Conservation (phyloP, 257 asterid species). For the Solanum habrochaites region DNA sequence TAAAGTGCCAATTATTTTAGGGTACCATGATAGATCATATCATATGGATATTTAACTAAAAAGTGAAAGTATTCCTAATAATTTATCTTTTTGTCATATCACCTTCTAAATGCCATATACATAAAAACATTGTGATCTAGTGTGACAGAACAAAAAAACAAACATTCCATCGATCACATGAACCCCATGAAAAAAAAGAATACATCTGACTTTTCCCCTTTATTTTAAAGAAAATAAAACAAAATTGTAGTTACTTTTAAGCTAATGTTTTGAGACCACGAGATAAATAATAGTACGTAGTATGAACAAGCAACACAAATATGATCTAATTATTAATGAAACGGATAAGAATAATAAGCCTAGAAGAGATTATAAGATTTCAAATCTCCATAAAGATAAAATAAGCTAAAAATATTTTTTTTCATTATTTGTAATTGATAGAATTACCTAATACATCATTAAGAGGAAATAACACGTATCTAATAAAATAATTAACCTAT, state of each 20-base stretch:
- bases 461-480: not conserved
- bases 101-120: not conserved
- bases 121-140: not conserved
- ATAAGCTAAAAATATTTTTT: not conserved
- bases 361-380: no score
- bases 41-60: not conserved
- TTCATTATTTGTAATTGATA: not conserved
- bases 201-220: not conserved
- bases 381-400: not conserved
- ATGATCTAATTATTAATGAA: not conserved
- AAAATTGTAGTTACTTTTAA: not conserved
- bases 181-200: not conserved
- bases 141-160: not conserved
- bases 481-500: not conserved
- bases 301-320: not conserved
- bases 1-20: not conserved
- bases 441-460: not conserved
- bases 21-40: not conserved
- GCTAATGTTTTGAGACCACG: not conserved
- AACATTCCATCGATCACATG: not conserved
- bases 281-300: not conserved
- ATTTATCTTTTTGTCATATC: not conserved
- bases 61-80: conserved; percentile 8
- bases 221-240: not conserved
- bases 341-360: not conserved